phyloP scores from a whole-genome alignment of 352 stramenopile genomes.

The Plasmopara halstedii region DNA sequence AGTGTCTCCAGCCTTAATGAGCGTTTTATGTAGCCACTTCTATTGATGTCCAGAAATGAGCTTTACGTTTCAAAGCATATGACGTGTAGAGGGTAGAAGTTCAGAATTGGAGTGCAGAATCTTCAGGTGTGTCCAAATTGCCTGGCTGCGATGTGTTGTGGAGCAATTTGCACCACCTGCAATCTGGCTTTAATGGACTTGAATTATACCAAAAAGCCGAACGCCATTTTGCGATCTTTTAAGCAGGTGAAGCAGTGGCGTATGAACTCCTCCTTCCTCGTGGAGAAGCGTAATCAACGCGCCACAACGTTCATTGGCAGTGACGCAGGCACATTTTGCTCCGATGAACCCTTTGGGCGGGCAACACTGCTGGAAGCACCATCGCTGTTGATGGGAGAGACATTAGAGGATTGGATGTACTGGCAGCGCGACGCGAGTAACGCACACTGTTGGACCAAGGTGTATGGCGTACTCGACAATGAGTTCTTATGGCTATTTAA shows the following conservation, averaged over 20 bases:
- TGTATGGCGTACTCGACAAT: slow-evolving; percentile 70
- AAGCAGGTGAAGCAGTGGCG: background rate
- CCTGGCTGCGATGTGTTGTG: slow-evolving; percentile 4
- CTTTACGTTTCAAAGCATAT: slow-evolving; percentile 8
- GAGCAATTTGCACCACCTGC: slow-evolving; percentile 4
- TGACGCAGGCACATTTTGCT: slow-evolving; percentile 28
- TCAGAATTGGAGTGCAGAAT: slow-evolving; percentile 11
- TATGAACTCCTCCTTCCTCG: slow-evolving; percentile 11
- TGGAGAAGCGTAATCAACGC: slow-evolving; percentile 21
- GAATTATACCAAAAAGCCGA: background rate
- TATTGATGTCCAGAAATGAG: background rate
- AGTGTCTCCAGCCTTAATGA: background rate
- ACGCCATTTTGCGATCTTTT: background rate
- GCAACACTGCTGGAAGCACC: slow-evolving; percentile 37
- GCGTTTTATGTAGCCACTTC: background rate
- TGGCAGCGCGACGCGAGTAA: slow-evolving; percentile 71
- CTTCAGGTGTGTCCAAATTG: slow-evolving; percentile 4
- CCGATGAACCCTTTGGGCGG: slow-evolving; percentile 27
- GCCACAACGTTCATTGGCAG: slow-evolving; percentile 23
- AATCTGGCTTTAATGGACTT: slow-evolving; percentile 9
- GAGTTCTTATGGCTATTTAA: slow-evolving; percentile 81
- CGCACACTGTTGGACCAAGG: slow-evolving; percentile 69
- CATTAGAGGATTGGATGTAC: slow-evolving; percentile 76
- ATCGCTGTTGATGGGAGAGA: slow-evolving; percentile 26
- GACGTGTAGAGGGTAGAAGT: slow-evolving; percentile 5